Percentiles rank a stretch among this genome's conserved stretches.
Conservation (phyloP, 805 yeast genomes). For the Yarrowia sp. region DNA sequence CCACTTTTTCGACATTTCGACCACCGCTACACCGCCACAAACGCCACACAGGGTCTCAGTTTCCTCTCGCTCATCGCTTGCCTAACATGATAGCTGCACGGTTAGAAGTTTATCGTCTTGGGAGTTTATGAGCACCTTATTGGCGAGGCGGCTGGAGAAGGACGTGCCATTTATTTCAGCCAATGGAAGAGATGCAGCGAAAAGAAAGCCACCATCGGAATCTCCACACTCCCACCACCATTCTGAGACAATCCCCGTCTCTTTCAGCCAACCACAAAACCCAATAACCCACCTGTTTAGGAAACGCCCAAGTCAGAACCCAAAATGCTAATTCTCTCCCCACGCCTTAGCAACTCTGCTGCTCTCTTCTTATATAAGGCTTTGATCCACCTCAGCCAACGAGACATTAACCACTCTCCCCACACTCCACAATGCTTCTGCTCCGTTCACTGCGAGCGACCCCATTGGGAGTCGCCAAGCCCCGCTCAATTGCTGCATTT, state of each 20-base stretch:
- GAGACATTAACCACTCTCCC: background rate
- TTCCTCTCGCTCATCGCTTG: slow-evolving; percentile 9
- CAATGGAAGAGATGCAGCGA: background rate
- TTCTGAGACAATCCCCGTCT: background rate
- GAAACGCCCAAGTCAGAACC: slow-evolving; percentile 2
- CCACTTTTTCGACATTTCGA: no score
- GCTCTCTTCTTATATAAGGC: background rate
- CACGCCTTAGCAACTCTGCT: slow-evolving; percentile 14
- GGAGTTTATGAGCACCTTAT: slow-evolving; percentile 8
- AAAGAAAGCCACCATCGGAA: background rate
- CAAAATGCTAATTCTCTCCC: background rate
- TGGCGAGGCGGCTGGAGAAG: background rate
- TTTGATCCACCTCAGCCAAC: background rate
- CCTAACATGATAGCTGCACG: slow-evolving; percentile 21
- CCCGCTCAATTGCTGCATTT: slow-evolving; percentile 4
- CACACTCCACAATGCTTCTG: slow-evolving; percentile 3
- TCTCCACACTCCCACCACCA: background rate
- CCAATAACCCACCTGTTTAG: background rate
- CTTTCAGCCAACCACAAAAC: background rate
- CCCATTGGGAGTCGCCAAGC: slow-evolving; percentile 10
- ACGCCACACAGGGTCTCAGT: slow-evolving; percentile 1
- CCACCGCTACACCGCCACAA: background rate
- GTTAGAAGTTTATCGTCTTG: slow-evolving; percentile 21
- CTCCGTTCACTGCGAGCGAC: slow-evolving; percentile 19
- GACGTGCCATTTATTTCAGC: no score